phyloP scores from a whole-genome alignment of 2,329 filamentous ascomycete species.

The Scedosporium dehoogii region DNA sequence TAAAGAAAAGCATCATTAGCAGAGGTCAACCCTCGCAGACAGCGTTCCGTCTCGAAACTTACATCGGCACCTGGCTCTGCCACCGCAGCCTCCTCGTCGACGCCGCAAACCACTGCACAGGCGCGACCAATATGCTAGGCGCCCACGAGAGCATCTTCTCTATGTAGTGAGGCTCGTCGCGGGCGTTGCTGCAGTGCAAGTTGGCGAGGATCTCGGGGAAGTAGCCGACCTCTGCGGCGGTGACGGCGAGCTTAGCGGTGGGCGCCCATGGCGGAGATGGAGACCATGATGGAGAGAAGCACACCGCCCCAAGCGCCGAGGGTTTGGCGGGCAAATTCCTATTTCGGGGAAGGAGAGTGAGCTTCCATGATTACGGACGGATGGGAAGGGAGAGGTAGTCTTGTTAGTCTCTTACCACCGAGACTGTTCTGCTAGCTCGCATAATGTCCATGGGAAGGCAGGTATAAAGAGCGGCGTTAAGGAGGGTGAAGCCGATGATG shows the following conservation, averaged over 20 bases:
- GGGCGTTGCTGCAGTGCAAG: constrained; percentile 54
- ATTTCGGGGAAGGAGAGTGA: constrained; percentile 13
- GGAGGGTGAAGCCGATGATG: constrained; percentile 79
- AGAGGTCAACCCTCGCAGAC: constrained; percentile 3
- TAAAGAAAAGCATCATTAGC: neutral
- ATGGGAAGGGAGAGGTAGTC: neutral
- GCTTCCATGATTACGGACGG: constrained; percentile 3
- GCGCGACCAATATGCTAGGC: constrained; percentile 11
- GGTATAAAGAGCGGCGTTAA: constrained; percentile 89
- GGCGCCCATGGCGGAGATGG: constrained; percentile 85
- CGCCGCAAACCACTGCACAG: constrained; percentile 13
- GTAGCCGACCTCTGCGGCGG: constrained; percentile 90
- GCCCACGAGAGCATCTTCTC: constrained; percentile 11
- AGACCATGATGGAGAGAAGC: constrained; percentile 79
- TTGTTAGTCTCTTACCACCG: constrained; percentile 48
- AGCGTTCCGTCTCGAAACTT: constrained; percentile 1
- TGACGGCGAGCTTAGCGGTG: constrained; percentile 82
- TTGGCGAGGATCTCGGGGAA: constrained; percentile 77
- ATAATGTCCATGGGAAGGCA: constrained; percentile 75
- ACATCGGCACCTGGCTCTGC: constrained; percentile 14
- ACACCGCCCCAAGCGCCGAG: constrained; percentile 78
- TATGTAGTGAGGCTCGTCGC: constrained; percentile 26
- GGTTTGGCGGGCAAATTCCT: constrained; percentile 70
- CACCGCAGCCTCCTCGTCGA: constrained; percentile 15
- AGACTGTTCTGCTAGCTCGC: constrained; percentile 83